Conservation (phyloP, 2,329 filamentous ascomycete genomes). For the Coleophoma crateriformis region DNA sequence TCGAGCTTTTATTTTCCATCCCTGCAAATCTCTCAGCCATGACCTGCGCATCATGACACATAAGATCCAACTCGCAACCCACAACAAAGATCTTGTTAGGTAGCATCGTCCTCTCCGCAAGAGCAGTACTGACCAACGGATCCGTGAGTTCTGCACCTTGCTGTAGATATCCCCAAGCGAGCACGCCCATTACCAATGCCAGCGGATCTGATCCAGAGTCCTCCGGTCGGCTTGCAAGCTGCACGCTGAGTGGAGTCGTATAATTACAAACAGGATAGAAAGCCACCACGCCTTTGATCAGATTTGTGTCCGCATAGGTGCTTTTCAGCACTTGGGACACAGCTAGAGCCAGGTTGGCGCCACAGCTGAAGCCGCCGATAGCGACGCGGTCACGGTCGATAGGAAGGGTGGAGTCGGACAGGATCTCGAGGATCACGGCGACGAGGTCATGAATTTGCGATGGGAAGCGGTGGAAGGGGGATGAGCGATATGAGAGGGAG, state of each 20-base stretch:
- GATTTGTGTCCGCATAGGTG: conserved; percentile 17
- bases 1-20: conserved; percentile 3
- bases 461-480: conserved; percentile 39
- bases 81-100: conserved; percentile 16
- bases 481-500: conserved; percentile 43
- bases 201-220: conserved; percentile 9
- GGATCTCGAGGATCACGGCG: conserved; percentile 33
- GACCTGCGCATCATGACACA: conserved; percentile 15
- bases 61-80: conserved; percentile 20
- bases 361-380: conserved; percentile 45
- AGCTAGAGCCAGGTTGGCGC: conserved; percentile 41
- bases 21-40: conserved; percentile 8
- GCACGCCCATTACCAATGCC: conserved; percentile 5
- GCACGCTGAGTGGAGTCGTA: conserved; percentile 21
- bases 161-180: conserved; percentile 14
- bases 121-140: conserved; percentile 14
- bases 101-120: conserved; percentile 12
- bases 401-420: conserved; percentile 37
- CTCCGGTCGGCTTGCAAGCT: conserved; percentile 20
- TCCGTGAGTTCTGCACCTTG: conserved; percentile 16
- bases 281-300: conserved; percentile 31
- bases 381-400: conserved; percentile 37
- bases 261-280: conserved; percentile 40
- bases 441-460: conserved; percentile 36
- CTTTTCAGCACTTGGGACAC: conserved; percentile 31